Evolutionary conservation across 108 stramenopile species (phyloP).

Genomic region (Nannochloropsis granulata): DNA sequence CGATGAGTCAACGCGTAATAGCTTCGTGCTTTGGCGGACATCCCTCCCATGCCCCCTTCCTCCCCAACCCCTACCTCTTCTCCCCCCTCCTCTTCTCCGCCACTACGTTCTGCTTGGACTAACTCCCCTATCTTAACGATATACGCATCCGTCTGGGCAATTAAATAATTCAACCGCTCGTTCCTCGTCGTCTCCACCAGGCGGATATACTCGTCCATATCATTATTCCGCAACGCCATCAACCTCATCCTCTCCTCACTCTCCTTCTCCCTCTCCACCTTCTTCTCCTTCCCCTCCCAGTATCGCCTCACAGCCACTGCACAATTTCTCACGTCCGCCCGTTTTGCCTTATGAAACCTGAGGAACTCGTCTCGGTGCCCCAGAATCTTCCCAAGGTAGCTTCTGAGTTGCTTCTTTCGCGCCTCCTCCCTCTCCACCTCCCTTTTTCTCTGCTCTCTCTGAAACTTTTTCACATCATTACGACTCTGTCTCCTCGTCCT

Average conservation of each 20-base stretch:
- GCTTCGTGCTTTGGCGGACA: not conserved
- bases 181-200: constrained; percentile 40
- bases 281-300: not conserved
- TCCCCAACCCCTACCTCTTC: not conserved
- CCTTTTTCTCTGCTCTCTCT: not conserved
- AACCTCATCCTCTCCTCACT: constrained; percentile 32
- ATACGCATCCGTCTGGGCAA: constrained; percentile 31
- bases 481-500: not conserved
- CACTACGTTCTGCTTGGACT: not conserved
- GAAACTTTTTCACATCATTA: not conserved
- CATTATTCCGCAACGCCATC: constrained; percentile 27
- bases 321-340: not conserved
- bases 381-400: too few relatives aligned
- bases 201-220: constrained; percentile 32
- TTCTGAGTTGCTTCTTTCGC: not conserved
- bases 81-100: not conserved
- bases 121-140: constrained; percentile 27
- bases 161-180: constrained; percentile 27
- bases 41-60: not conserved
- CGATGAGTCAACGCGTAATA: constrained; percentile 1
- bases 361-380: too few relatives aligned
- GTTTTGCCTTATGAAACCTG: not conserved
- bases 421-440: constrained; percentile 1
- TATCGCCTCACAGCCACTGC: not conserved
- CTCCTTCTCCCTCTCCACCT: constrained; percentile 24